Conservation (phyloP, 2,329 filamentous ascomycete genomes). For the Venturia effusa region DNA sequence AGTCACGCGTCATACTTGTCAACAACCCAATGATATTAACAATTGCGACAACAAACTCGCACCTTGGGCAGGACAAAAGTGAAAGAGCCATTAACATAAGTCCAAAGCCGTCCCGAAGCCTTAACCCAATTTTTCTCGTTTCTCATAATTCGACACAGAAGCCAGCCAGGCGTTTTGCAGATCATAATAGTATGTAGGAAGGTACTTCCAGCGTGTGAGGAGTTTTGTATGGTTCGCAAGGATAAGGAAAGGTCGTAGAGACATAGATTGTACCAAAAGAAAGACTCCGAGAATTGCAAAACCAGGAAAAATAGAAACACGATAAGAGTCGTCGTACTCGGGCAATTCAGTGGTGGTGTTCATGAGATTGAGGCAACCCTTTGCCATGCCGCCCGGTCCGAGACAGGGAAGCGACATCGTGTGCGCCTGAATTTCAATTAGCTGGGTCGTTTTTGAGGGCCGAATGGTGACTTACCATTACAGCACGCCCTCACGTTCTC, state of each 20-base stretch:
- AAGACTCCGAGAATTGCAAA: not conserved
- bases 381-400: conserved; percentile 17
- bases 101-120: not conserved
- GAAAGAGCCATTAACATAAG: not conserved
- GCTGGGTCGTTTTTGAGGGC: not conserved
- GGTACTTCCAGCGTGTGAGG: not conserved
- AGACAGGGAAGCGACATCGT: conserved; percentile 38
- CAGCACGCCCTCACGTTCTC: conserved; percentile 97
- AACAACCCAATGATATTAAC: not conserved
- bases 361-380: conserved; percentile 7
- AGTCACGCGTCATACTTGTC: not conserved
- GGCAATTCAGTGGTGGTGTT: not conserved
- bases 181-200: not conserved
- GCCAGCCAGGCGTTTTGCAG: not conserved
- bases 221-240: not conserved
- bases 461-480: conserved; percentile 59
- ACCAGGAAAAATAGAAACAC: not conserved
- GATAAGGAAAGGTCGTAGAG: not conserved
- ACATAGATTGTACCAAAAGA: not conserved
- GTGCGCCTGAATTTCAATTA: conserved; percentile 29
- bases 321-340: not conserved
- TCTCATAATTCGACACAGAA: not conserved
- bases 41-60: not conserved
- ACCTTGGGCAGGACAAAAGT: not conserved
- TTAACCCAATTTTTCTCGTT: not conserved